A percentile compares a stretch with the other conserved stretches of the same genome.
These are phyloP conservation scores for Davidsoniella eucalypti DNA, from an alignment of 2,329 filamentous ascomycete genomes.

Conservation along the genomic window DNA sequence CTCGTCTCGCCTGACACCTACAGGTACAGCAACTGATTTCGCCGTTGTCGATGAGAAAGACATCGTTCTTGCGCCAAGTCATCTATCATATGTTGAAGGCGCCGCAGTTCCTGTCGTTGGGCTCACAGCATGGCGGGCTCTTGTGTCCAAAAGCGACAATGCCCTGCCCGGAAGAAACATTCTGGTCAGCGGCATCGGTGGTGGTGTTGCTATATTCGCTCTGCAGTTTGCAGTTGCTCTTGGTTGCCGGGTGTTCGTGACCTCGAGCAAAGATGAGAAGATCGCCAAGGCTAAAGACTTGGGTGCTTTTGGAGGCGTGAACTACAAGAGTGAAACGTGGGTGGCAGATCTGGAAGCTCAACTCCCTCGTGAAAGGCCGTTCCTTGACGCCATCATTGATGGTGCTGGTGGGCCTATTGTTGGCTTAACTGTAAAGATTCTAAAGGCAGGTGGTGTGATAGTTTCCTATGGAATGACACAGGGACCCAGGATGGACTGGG, in stretches of 20 bases:
- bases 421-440: constrained; percentile 45
- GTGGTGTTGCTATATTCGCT: constrained; percentile 72
- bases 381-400: constrained; percentile 72
- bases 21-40: constrained; percentile 62
- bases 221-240: constrained; percentile 62
- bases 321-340: constrained; percentile 65
- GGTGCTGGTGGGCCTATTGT: constrained; percentile 79
- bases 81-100: constrained; percentile 57
- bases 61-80: constrained; percentile 57
- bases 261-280: constrained; percentile 58
- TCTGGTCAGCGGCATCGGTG: constrained; percentile 79
- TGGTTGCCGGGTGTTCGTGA: constrained; percentile 69
- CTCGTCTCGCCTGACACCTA: constrained; percentile 40
- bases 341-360: constrained; percentile 53
- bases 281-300: constrained; percentile 53
- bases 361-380: constrained; percentile 49
- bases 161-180: constrained; percentile 53
- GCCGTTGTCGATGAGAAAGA: constrained; percentile 53
- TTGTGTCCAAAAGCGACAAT: constrained; percentile 60
- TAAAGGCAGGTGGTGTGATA: constrained; percentile 75
- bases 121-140: constrained; percentile 73
- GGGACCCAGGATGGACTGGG: constrained; percentile 68
- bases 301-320: constrained; percentile 69
- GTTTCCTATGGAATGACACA: constrained; percentile 84
- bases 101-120: constrained; percentile 76